Percentiles rank a stretch among this genome's conserved stretches.
Evolutionary conservation across 495 filamentous ascomycete species (phyloP).

Genomic region (Xylaria intraflava): DNA sequence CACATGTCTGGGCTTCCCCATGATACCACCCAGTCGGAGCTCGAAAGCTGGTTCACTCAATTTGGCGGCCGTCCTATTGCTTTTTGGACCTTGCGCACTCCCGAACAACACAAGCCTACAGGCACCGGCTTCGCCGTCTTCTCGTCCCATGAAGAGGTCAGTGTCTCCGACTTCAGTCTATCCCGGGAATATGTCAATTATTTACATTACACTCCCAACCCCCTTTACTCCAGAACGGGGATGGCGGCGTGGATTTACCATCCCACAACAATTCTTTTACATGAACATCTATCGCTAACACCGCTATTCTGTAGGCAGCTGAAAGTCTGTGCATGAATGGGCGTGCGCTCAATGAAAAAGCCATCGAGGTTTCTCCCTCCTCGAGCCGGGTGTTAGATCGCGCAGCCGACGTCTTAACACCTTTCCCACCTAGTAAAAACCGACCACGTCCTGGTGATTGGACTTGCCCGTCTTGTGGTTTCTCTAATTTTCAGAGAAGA

Average conservation of each 20-base stretch:
- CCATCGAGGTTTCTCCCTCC: slow-evolving; percentile 94
- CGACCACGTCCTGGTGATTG: slow-evolving; percentile 94
- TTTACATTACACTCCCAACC: not conserved
- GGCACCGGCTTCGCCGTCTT: slow-evolving; percentile 97
- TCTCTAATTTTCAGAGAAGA: slow-evolving; percentile 93
- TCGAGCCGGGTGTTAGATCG: slow-evolving; percentile 93
- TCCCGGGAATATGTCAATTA: not conserved
- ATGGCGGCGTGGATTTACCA: too few relatives aligned
- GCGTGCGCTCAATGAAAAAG: slow-evolving; percentile 94
- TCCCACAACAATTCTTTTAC: slow-evolving; percentile 6
- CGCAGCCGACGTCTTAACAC: slow-evolving; percentile 87
- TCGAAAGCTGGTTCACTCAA: slow-evolving; percentile 99
- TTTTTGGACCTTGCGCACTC: slow-evolving; percentile 96
- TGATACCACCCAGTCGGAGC: slow-evolving; percentile 94
- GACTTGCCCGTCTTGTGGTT: slow-evolving; percentile 93
- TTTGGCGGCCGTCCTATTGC: slow-evolving; percentile 98
- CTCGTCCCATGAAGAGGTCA: slow-evolving; percentile 97
- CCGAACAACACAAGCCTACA: slow-evolving; percentile 97
- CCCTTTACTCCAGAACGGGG: too few relatives aligned
- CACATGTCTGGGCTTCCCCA: slow-evolving; percentile 96
- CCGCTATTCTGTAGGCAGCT: slow-evolving; percentile 55
- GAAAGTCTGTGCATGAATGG: slow-evolving; percentile 99
- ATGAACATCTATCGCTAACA: slow-evolving; percentile 13
- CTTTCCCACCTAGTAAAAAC: slow-evolving; percentile 98
- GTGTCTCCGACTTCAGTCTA: slow-evolving; percentile 22